A percentile compares a stretch with the other conserved stretches of the same genome.
These are phyloP conservation scores for Boletellus ananas DNA, from an alignment of 768 basidiomycete species.

Conservation along the genomic window DNA sequence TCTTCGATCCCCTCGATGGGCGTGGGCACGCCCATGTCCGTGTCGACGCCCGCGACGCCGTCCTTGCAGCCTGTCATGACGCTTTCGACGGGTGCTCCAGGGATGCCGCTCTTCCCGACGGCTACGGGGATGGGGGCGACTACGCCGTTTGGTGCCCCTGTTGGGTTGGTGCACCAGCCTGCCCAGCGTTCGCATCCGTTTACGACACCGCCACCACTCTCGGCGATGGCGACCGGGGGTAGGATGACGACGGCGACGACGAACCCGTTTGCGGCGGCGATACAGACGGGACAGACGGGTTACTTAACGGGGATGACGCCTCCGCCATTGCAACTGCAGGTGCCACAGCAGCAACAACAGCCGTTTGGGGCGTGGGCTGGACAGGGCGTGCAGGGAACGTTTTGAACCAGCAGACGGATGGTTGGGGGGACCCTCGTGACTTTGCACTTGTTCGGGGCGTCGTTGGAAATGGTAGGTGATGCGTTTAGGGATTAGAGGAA, in stretches of 20 bases:
- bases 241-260: not conserved
- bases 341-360: constrained; percentile 22
- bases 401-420: constrained; percentile 1
- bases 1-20: too few species aligned
- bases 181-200: constrained; percentile 14
- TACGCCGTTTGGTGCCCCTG: constrained; percentile 1
- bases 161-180: constrained; percentile 1
- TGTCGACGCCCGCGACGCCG: constrained; percentile 8
- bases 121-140: not conserved
- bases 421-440: too few species aligned
- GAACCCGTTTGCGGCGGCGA: constrained; percentile 17
- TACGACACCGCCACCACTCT: constrained; percentile 25
- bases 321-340: constrained; percentile 12
- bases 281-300: constrained; percentile 13
- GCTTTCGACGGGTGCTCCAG: constrained; percentile 1
- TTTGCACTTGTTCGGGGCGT: too few species aligned
- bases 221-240: not conserved
- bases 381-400: constrained; percentile 14
- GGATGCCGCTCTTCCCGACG: not conserved
- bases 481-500: too few species aligned
- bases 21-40: not conserved
- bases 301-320: constrained; percentile 24
- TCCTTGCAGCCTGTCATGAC: constrained; percentile 8
- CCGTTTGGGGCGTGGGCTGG: constrained; percentile 18
- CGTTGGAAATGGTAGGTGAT: too few species aligned